phyloP scores from a whole-genome alignment of 2,329 filamentous ascomycete genomes.

The Sporothrix schenckii region DNA sequence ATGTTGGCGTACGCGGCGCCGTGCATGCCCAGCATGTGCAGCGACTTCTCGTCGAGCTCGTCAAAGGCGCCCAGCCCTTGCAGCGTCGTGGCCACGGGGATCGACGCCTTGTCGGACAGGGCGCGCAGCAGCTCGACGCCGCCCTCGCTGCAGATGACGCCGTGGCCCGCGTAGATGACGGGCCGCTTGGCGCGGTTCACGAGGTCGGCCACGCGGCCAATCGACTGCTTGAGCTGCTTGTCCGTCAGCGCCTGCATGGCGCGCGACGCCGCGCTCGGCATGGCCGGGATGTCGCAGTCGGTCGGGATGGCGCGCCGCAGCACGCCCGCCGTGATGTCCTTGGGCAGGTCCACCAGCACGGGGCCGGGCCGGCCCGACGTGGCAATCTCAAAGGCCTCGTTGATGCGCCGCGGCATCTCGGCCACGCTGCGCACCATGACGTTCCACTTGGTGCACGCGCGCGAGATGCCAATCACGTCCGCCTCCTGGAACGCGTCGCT shows the following conservation, averaged over 20 bases:
- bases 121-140: constrained; percentile 79
- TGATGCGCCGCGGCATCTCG: constrained; percentile 89
- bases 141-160: constrained; percentile 77
- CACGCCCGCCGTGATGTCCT: constrained; percentile 89
- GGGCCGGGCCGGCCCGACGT: constrained; percentile 92
- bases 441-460: constrained; percentile 98
- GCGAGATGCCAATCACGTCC: constrained; percentile 89
- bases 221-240: constrained; percentile 72
- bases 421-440: constrained; percentile 96
- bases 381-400: constrained; percentile 97
- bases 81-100: constrained; percentile 94
- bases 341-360: constrained; percentile 92
- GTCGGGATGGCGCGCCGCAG: constrained; percentile 82
- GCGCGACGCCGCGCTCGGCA: constrained; percentile 83
- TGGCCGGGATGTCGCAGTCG: constrained; percentile 70
- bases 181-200: constrained; percentile 92
- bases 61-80: constrained; percentile 92
- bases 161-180: constrained; percentile 91
- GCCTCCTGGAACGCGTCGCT: constrained; percentile 97
- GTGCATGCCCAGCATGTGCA: constrained; percentile 99
- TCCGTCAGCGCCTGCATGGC: constrained; percentile 73
- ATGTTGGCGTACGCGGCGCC: constrained; percentile 96
- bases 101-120: constrained; percentile 84
- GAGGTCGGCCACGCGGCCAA: constrained; percentile 76
- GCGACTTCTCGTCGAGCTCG: constrained; percentile 87